phyloP scores from a whole-genome alignment of 2,329 filamentous ascomycete species.

The Exophiala viscosa region DNA sequence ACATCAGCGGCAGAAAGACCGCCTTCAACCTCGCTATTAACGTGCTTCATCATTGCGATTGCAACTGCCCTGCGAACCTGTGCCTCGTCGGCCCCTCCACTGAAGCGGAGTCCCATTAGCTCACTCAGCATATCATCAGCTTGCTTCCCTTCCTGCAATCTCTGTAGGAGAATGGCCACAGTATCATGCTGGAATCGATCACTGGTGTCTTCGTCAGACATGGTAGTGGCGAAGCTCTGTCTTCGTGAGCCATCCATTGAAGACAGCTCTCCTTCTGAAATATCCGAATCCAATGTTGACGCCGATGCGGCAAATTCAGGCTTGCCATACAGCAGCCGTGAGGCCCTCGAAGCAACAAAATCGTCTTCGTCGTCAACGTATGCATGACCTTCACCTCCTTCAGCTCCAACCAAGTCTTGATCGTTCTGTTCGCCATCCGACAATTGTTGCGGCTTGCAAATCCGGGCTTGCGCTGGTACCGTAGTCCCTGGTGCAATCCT shows the following conservation, averaged over 20 bases:
- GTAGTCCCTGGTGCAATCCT: constrained; percentile 40
- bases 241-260: constrained; percentile 54
- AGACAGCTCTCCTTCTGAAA: constrained; percentile 40
- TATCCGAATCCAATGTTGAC: constrained; percentile 59
- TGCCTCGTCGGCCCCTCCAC: constrained; percentile 81
- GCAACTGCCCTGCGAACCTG: constrained; percentile 85
- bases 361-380: constrained; percentile 66
- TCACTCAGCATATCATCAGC: constrained; percentile 89
- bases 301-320: constrained; percentile 54
- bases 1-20: constrained; percentile 59
- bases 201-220: constrained; percentile 56
- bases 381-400: constrained; percentile 58
- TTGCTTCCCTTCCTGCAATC: constrained; percentile 66
- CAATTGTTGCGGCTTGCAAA: constrained; percentile 15
- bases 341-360: constrained; percentile 60
- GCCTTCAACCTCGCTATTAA: constrained; percentile 63
- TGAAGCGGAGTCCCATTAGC: constrained; percentile 87
- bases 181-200: constrained; percentile 82
- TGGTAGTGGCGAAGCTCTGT: constrained; percentile 69
- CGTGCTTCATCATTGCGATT: constrained; percentile 76
- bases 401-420: constrained; percentile 50
- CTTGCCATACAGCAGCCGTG: constrained; percentile 47
- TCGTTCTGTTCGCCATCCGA: constrained; percentile 39
- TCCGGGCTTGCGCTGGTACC: constrained; percentile 20
- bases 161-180: constrained; percentile 79